phyloP scores from a whole-genome alignment of 805 yeast genomes.

The Nakazawaea pomicola region DNA sequence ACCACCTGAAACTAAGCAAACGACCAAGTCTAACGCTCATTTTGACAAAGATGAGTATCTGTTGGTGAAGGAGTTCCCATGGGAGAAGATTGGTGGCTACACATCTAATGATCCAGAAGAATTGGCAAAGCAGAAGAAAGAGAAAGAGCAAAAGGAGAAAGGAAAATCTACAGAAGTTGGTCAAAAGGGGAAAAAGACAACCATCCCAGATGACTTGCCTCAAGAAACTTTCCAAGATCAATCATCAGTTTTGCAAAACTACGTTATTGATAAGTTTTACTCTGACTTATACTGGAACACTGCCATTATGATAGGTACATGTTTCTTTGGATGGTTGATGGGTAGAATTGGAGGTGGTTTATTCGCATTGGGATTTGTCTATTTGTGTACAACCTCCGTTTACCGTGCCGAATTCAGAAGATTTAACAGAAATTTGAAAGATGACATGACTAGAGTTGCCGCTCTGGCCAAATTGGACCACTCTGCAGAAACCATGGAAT shows the following conservation, averaged over 20 bases:
- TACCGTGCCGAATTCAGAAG: constrained; percentile 72
- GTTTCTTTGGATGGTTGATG: constrained; percentile 65
- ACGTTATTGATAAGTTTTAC: constrained; percentile 62
- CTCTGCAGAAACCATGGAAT: constrained; percentile 68
- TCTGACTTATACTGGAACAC: constrained; percentile 74
- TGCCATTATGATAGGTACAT: constrained; percentile 60
- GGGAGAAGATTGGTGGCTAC: constrained; percentile 29
- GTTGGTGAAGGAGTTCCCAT: constrained; percentile 23
- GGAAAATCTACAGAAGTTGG: background rate
- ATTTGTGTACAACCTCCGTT: constrained; percentile 57
- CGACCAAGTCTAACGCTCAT: constrained; percentile 2
- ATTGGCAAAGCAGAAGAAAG: constrained; percentile 15
- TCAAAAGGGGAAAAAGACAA: background rate
- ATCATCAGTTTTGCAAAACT: constrained; percentile 43
- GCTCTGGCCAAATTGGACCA: constrained; percentile 62
- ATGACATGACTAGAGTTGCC: constrained; percentile 64
- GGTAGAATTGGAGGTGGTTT: constrained; percentile 64
- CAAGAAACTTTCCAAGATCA: constrained; percentile 11
- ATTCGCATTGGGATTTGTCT: constrained; percentile 54
- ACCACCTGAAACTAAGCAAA: too few species aligned
- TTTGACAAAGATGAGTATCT: constrained; percentile 6
- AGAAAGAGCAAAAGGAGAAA: constrained; percentile 8
- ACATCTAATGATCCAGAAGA: constrained; percentile 19
- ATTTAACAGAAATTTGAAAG: constrained; percentile 68
- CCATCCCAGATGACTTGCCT: background rate